Evolutionary conservation across 164 flowering plant genomes (phyloP), one percentile per base, ranked within the genome.

Genomic region (Aristolochia californica): DNA sequence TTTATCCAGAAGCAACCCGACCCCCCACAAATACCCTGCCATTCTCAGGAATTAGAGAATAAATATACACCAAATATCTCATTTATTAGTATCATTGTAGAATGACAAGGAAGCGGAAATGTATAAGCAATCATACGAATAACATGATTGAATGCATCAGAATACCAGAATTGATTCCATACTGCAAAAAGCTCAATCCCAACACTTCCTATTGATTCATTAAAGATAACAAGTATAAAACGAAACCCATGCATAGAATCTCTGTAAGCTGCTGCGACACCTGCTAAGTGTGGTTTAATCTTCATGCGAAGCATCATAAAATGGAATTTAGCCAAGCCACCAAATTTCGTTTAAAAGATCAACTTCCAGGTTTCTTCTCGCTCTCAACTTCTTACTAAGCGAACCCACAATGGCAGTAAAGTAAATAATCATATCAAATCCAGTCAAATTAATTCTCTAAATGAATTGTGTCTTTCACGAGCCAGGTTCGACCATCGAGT

Each of bases 21-120:
- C 56, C 95, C 98, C 43, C 81, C 81, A 64, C 96, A 91, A 64
- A 65, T 76, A 67, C 77, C 91, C 96, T 91, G 78, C 60, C 34
- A 68, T 55, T 53, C 22, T 24, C n/a, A 65, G 38, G 66, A 43
- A 28, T 16, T 34, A 65, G 50, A 66, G 11, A 45, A 53, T 62
- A 18, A n/a, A 74, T 38, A 28, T 28, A 2, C 30, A 48, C 14
- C 45, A 44, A 13, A 30, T 45, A 53, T 30, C 18, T 50, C 20
- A 38, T 20, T 18, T 53, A 56, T 10, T 62, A 50, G 27, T 55
- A 45, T n/a, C 22, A 48, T 11, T 25, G 34, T 20, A 54, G 21
- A 38, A 20, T 3, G 20, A 20, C 21, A n/a, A 14, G 14, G 15
- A n/a, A n/a, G n/a, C n/a, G n/a, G 26, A 13, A 21, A 12, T 5